phyloP scores from a whole-genome alignment of 306 rosid species.

The Cicer pinnatifidum region DNA sequence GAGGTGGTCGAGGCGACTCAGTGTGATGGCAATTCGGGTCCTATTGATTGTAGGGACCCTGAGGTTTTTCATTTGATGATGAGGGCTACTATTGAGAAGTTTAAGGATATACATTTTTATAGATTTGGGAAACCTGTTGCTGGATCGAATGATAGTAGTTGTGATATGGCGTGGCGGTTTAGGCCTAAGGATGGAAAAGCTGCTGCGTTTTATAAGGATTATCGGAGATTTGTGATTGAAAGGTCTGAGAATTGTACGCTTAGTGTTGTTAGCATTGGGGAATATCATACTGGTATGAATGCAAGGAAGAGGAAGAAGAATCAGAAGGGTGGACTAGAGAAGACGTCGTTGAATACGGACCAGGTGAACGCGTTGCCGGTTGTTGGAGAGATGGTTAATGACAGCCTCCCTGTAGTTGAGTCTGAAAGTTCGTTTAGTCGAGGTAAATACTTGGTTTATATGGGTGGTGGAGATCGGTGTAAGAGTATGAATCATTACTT shows the following conservation, averaged over 20 bases:
- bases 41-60: constrained; percentile 82
- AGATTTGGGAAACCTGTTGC: constrained; percentile 77
- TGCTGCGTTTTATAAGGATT: constrained; percentile 89
- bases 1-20: constrained; percentile 41
- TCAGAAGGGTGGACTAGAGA: constrained; percentile 70
- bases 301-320: constrained; percentile 94
- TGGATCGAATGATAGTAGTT: constrained; percentile 67
- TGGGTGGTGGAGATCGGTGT: constrained; percentile 89
- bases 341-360: constrained; percentile 55
- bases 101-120: constrained; percentile 92
- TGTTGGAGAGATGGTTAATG: constrained; percentile 87
- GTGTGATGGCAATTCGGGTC: constrained; percentile 61
- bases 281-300: constrained; percentile 79
- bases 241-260: constrained; percentile 70
- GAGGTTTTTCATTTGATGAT: constrained; percentile 96
- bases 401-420: constrained; percentile 80
- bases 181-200: constrained; percentile 98
- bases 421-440: constrained; percentile 77
- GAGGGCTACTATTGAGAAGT: constrained; percentile 82
- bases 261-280: constrained; percentile 74
- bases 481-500: constrained; percentile 95
- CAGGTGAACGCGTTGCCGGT: constrained; percentile 59
- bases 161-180: constrained; percentile 99
- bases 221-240: constrained; percentile 81
- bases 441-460: constrained; percentile 78